Conservation (phyloP, 179 eudicot genomes). For the Silene coronaria region DNA sequence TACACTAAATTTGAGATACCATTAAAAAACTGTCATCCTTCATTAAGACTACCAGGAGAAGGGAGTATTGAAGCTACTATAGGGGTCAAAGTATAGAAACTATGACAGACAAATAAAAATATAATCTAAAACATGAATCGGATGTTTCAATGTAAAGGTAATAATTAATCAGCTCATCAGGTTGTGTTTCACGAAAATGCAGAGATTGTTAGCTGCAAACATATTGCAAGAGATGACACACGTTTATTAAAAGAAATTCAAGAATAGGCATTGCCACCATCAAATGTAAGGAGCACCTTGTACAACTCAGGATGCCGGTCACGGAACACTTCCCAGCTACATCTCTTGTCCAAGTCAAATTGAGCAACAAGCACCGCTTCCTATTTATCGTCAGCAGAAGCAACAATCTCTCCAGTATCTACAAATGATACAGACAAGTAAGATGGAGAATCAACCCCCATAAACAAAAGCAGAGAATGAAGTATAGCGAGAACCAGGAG, state of each 20-base stretch:
- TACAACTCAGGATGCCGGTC: constrained; percentile 93
- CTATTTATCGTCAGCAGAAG: constrained; percentile 65
- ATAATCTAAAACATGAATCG: no score
- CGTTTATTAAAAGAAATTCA: constrained; percentile 22
- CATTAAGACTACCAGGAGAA: no score
- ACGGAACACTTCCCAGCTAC: constrained; percentile 89
- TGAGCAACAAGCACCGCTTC: constrained; percentile 73
- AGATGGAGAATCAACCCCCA: neutral
- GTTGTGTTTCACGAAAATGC: neutral
- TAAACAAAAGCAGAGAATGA: neutral
- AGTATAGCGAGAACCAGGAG: neutral
- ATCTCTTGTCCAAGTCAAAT: constrained; percentile 77
- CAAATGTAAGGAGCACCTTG: constrained; percentile 92
- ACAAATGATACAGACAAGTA: constrained; percentile 10
- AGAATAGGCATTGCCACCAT: constrained; percentile 46
- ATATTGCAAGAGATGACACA: constrained; percentile 18
- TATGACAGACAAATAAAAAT: neutral
- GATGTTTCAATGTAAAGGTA: neutral
- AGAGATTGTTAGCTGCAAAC: neutral
- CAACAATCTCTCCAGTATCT: constrained; percentile 83
- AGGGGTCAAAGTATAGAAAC: neutral
- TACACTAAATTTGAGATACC: neutral
- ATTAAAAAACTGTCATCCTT: neutral
- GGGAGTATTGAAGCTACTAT: neutral
- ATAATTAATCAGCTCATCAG: neutral